These are phyloP conservation scores for Periglandula ipomoeae DNA, from an alignment of 2,329 filamentous ascomycete species.

Conservation along the genomic window DNA sequence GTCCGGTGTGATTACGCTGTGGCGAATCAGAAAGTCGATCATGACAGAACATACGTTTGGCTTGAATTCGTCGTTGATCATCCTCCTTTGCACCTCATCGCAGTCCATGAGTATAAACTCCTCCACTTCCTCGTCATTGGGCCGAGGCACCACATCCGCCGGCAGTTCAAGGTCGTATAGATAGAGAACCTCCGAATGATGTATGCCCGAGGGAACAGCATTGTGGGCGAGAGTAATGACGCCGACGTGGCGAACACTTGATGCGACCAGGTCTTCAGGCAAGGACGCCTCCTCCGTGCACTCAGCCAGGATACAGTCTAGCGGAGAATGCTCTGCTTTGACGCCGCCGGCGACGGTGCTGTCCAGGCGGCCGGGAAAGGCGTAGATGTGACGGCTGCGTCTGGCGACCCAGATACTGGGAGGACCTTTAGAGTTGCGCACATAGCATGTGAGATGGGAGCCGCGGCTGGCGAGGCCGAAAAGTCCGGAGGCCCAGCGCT, in stretches of 20 bases:
- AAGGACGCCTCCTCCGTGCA: constrained; percentile 59
- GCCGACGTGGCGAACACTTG: constrained; percentile 18
- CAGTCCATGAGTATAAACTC: constrained; percentile 62
- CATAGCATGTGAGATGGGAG: constrained; percentile 57
- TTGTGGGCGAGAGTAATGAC: constrained; percentile 24
- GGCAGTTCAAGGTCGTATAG: constrained; percentile 67
- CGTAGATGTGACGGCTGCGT: constrained; percentile 56
- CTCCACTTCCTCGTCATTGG: constrained; percentile 70
- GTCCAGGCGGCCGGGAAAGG: constrained; percentile 66
- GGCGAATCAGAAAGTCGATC: constrained; percentile 73
- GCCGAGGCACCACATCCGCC: constrained; percentile 48
- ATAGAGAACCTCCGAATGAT: constrained; percentile 42
- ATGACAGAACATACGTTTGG: constrained; percentile 71
- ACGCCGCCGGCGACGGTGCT: constrained; percentile 76
- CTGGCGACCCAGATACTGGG: constrained; percentile 65
- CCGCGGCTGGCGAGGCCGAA: constrained; percentile 62
- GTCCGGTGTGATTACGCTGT: constrained; percentile 63
- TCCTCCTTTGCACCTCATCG: constrained; percentile 46
- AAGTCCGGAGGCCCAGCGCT: constrained; percentile 52
- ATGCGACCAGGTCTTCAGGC: constrained; percentile 17
- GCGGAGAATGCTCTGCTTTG: constrained; percentile 54
- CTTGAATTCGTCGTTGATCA: constrained; percentile 68
- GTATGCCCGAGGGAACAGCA: constrained; percentile 14
- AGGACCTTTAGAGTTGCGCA: constrained; percentile 19
- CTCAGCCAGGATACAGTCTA: constrained; percentile 62